Evolutionary conservation across 495 filamentous ascomycete species (phyloP), one percentile per base, ranked within the genome.

Genomic region (Penicillium paxilli): DNA sequence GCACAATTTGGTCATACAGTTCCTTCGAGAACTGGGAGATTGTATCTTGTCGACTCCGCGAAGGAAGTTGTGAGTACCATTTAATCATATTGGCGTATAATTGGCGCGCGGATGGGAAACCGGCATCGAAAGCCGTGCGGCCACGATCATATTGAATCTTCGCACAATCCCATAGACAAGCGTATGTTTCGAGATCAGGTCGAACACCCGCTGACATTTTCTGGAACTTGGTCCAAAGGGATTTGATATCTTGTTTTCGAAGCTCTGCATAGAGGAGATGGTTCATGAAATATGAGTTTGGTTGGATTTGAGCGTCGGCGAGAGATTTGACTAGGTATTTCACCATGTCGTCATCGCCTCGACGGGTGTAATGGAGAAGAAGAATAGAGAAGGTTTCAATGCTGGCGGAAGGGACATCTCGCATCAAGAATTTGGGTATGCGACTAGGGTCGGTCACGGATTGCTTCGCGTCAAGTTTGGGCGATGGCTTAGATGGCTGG

Each of bases 381-480:
- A 93, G 80, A 19, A 93, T 73, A 0, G 81, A 87, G 57, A 91
- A 91, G 0, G 89, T 93, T 58, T 93, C 89, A 28, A 87, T 80
- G 21, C 78, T 90, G 9, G 87, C 89, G n/a, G 66, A 63, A 33
- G 83, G 78, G 4, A 81, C 68, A 17, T 63, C 61, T 22, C 80
- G 70, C 49, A 72, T 57, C 52, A 77, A 52, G 64, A 69, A 74
- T 32, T 56, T 55, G 55, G 69, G 67, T 20, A 74, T 64, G 37
- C 68, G 60, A 52, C 41, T 44, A 45, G 53, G 7, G 5, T 56
- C 46, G 22, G 55, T 52, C 10, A 33, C 12, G 12, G 63, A 57
- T 38, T 60, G 54, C 26, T 58, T 37, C 17, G 52, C 33, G 76
- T 59, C 50, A 33, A 67, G 25, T 26, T 55, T 41, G n/a, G 60